Evolutionary conservation across 1,284 basidiomycete species (phyloP).

Genomic region (Baeospora myosura): DNA sequence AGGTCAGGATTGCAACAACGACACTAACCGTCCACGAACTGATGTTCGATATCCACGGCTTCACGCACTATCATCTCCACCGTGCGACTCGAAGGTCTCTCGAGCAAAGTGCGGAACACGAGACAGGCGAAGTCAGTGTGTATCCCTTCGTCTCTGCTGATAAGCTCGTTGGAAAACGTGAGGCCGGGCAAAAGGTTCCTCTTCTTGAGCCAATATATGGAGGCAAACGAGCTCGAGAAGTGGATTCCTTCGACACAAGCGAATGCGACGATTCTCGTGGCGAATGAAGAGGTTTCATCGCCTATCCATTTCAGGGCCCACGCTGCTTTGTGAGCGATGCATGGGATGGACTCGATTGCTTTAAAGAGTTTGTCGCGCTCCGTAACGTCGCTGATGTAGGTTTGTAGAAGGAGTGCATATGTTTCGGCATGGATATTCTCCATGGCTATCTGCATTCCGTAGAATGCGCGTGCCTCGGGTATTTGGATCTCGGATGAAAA

Average conservation of each 20-base stretch:
- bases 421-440: constrained; percentile 64
- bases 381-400: constrained; percentile 19
- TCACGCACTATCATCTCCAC: neutral
- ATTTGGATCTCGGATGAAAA: constrained; percentile 61
- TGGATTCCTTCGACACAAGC: constrained; percentile 56
- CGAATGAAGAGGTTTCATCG: neutral
- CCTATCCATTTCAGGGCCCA: constrained; percentile 64
- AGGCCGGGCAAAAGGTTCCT: constrained; percentile 21
- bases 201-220: constrained; percentile 21
- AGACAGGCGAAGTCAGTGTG: neutral
- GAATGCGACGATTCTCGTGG: constrained; percentile 56
- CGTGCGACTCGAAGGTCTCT: neutral
- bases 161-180: constrained; percentile 20
- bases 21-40: neutral
- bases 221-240: constrained; percentile 18
- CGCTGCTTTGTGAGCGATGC: constrained; percentile 51
- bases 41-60: neutral
- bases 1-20: no score
- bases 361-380: constrained; percentile 12
- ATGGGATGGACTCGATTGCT: constrained; percentile 42
- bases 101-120: neutral
- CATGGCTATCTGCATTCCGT: constrained; percentile 76
- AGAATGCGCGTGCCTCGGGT: constrained; percentile 66
- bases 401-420: constrained; percentile 67
- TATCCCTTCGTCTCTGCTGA: constrained; percentile 16